Percentiles rank a stretch among this genome's conserved stretches.
These are phyloP conservation scores for Yarrowia divulgata DNA, from an alignment of 805 yeast genomes.

Conservation along the genomic window DNA sequence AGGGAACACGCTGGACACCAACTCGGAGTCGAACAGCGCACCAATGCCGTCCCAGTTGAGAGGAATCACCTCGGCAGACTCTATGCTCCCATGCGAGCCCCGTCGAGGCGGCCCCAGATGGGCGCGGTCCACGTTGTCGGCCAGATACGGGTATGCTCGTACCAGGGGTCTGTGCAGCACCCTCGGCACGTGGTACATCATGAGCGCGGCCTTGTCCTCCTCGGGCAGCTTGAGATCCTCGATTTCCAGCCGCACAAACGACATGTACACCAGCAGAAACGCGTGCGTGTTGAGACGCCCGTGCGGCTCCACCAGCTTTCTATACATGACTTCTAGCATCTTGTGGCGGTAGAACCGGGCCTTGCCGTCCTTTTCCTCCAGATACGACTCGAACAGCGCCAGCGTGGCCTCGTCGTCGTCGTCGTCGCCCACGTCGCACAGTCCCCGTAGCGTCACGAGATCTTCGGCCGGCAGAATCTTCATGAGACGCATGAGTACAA, in stretches of 20 bases:
- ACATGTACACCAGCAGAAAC: conserved; percentile 32
- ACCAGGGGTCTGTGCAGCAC: conserved; percentile 27
- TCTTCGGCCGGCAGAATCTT: conserved; percentile 32
- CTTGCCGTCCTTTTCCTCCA: conserved; percentile 30
- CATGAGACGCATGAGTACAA: conserved; percentile 33
- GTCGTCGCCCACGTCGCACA: conserved; percentile 32
- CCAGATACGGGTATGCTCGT: conserved; percentile 4
- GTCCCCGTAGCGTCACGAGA: conserved; percentile 22
- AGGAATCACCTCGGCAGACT: conserved; percentile 22
- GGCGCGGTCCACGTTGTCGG: conserved; percentile 24
- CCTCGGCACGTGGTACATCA: conserved; percentile 20
- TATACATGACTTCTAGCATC: conserved; percentile 32
- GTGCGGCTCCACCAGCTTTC: conserved; percentile 32
- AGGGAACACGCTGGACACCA: conserved; percentile 14
- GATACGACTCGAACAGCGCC: conserved; percentile 30
- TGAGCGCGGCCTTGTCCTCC: conserved; percentile 22
- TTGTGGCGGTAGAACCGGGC: conserved; percentile 24
- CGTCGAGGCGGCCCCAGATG: conserved; percentile 33
- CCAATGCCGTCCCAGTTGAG: conserved; percentile 16
- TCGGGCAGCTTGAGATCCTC: conserved; percentile 26
- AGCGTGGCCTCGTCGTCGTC: conserved; percentile 30
- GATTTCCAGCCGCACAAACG: conserved; percentile 33
- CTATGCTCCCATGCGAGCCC: conserved; percentile 27
- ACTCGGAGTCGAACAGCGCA: conserved; percentile 7
- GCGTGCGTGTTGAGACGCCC: conserved; percentile 31